Conservation (phyloP, 2,329 filamentous ascomycete genomes). For the Cladophialophora psammophila region DNA sequence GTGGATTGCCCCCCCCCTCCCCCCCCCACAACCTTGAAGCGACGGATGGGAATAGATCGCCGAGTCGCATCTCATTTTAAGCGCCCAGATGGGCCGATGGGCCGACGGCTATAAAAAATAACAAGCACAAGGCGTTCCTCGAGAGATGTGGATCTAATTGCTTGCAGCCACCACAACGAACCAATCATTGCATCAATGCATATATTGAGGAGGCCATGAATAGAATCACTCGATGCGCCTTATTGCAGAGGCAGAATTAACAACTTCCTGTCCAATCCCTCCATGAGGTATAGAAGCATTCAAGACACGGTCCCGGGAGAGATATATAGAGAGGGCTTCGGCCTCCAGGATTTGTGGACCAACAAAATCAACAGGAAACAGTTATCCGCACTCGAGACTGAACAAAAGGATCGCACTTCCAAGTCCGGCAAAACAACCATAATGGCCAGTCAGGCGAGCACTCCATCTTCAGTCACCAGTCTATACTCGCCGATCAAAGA, state of each 20-base stretch:
- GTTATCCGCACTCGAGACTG: background rate
- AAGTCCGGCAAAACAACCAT: background rate
- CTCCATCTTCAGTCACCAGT: conserved; percentile 7
- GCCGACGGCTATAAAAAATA: conserved; percentile 3
- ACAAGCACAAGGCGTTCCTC: background rate
- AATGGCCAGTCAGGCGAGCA: conserved; percentile 22
- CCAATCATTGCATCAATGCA: background rate
- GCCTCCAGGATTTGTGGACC: conserved; percentile 1
- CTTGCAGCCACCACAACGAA: background rate
- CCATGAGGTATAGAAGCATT: background rate
- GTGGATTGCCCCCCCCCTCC: too few relatives aligned
- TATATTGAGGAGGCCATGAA: conserved; percentile 8
- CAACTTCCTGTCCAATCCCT: background rate
- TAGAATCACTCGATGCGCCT: conserved; percentile 12
- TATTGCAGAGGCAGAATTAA: background rate
- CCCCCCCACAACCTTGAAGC: background rate
- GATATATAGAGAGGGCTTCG: conserved; percentile 12
- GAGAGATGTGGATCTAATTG: conserved; percentile 10
- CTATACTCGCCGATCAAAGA: conserved; percentile 19
- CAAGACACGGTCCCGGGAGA: background rate
- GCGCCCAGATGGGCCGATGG: conserved; percentile 5
- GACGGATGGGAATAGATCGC: background rate
- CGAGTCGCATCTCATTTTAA: conserved; percentile 2
- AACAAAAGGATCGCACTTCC: background rate
- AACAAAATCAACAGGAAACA: conserved; percentile 4